Evolutionary conservation across 164 flowering plant species (phyloP), one percentile per base, ranked within the genome.

Genomic region (Piper betle): DNA sequence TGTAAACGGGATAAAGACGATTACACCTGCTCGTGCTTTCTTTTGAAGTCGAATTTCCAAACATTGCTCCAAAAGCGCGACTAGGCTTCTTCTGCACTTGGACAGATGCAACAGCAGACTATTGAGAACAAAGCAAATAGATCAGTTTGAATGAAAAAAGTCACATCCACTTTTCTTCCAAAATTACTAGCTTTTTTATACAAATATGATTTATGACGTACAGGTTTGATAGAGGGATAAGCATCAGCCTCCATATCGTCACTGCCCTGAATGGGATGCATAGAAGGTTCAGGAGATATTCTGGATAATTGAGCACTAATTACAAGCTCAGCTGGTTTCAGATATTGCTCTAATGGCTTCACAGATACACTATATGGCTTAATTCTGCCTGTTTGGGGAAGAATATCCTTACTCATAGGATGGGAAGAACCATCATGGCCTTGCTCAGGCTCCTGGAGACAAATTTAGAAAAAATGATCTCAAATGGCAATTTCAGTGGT

Each of bases 61-160:
- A 72, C 64, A 93, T 62, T 60, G 92, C 83, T 53, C 97, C 95
- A 72, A 93, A 85, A 69, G 79, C 87, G 62, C 94, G 74, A 69
- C 59, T 80, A 40, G 99, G 96, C 74, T 82, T 90, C 81, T 85
- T 93, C 39, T 75, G 71, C 72, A 76, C 75, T 75, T 78, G 82
- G 64, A 93, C 80, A 57, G 83, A 77, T 33, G 79, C 94, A 69
- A 66, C 90, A 73, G 77, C 57, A 71, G 57, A 81, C 90, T 87
- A 64, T 61, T 68, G 50, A 58, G 12, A 19, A 17, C 17, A 6
- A 55, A 18, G 20, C 50, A 10, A 15, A 46, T 46, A 10, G 50
- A 15, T 46, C 0, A 16, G 12, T 53, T 50, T 54, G 55, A 46
- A 15, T 37, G 25, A 52, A 58, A 12, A 54, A 9, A 25, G 12